Evolutionary conservation across 441 rosid species (phyloP).

Genomic region (Euphorbia celastroides): DNA sequence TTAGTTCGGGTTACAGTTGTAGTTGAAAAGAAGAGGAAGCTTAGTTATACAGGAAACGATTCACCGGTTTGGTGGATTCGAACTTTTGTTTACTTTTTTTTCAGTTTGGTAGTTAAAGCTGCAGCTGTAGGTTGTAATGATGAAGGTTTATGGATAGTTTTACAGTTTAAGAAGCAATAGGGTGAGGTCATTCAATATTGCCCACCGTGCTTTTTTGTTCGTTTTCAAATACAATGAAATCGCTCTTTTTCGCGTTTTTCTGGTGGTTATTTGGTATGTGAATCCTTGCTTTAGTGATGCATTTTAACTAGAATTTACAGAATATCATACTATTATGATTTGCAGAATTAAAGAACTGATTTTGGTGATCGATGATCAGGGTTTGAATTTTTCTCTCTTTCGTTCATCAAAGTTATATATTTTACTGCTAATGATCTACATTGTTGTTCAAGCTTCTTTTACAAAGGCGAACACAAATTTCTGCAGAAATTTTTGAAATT

Average conservation of each 20-base stretch:
- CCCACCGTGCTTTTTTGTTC: conserved; percentile 8
- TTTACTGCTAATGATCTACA: no score
- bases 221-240: background rate
- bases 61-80: background rate
- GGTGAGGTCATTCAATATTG: conserved; percentile 5
- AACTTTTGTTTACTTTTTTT: conserved; percentile 1
- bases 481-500: no score
- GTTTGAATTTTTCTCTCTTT: no score
- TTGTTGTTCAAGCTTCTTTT: no score
- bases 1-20: background rate
- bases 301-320: background rate
- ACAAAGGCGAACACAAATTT: no score
- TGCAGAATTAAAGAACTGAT: no score
- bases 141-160: background rate
- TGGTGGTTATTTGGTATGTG: background rate
- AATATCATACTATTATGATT: no score
- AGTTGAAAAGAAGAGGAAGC: background rate
- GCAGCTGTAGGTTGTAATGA: no score
- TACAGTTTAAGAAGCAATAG: conserved; percentile 9
- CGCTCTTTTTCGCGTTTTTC: background rate
- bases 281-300: background rate
- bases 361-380: no score
- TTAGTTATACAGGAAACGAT: conserved; percentile 15
- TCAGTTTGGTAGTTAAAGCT: no score
- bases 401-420: no score